Conservation (phyloP, 306 rosid species). For the Glycine soja region DNA sequence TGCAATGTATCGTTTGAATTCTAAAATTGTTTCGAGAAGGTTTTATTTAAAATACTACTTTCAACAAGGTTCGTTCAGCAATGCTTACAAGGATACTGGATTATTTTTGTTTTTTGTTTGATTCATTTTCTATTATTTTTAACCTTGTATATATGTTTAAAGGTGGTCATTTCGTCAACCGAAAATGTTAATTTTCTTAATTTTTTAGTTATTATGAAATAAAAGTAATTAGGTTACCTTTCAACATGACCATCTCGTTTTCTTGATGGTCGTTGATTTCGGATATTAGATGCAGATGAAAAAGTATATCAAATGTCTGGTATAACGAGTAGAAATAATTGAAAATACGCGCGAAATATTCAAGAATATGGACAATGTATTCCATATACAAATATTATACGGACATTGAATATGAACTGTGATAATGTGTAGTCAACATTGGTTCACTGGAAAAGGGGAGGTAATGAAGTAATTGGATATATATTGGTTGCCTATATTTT, state of each 20-base stretch:
- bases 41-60: too few relatives aligned
- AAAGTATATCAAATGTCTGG: neutral
- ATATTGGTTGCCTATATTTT: neutral
- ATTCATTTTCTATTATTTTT: neutral
- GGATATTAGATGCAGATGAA: neutral
- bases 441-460: neutral
- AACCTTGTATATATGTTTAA: neutral
- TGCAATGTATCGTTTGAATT: too few relatives aligned
- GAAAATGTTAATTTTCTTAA: neutral
- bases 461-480: too few relatives aligned
- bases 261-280: neutral
- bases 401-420: neutral
- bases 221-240: too few relatives aligned
- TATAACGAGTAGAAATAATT: neutral
- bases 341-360: neutral
- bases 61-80: too few relatives aligned
- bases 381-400: neutral
- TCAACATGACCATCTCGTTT: neutral
- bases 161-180: neutral
- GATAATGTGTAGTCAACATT: neutral
- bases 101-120: neutral
- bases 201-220: neutral
- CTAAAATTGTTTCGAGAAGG: too few relatives aligned
- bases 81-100: too few relatives aligned
- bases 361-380: neutral